Evolutionary conservation across 805 yeast genomes (phyloP).

Genomic region (Ogataea degrootiae): DNA sequence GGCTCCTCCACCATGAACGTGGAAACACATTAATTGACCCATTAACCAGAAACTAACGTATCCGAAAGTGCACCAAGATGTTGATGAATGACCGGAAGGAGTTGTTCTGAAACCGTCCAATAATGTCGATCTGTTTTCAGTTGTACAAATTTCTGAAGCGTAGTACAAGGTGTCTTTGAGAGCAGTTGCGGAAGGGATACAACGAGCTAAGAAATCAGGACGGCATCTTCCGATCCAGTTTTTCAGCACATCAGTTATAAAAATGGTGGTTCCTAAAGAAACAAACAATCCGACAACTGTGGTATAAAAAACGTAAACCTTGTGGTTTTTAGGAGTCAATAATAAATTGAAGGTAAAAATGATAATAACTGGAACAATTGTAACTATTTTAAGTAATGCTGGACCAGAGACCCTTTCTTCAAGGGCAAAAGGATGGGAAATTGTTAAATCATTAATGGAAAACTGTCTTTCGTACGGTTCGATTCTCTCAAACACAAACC

Average conservation of each 20-base stretch:
- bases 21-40: constrained; percentile 51
- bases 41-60: constrained; percentile 60
- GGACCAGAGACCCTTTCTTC: constrained; percentile 62
- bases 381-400: constrained; percentile 51
- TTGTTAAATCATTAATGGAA: constrained; percentile 64
- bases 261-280: constrained; percentile 53
- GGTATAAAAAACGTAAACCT: constrained; percentile 54
- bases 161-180: constrained; percentile 48
- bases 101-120: constrained; percentile 77
- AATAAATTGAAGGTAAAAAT: constrained; percentile 30
- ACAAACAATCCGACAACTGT: constrained; percentile 64
- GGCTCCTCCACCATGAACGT: constrained; percentile 40
- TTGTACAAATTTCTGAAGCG: constrained; percentile 65
- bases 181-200: constrained; percentile 60
- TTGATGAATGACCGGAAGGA: constrained; percentile 77
- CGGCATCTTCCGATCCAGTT: constrained; percentile 85
- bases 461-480: constrained; percentile 79
- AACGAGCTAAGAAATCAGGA: constrained; percentile 88
- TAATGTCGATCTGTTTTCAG: constrained; percentile 37
- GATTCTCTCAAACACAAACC: constrained; percentile 23
- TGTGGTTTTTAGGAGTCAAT: constrained; percentile 47
- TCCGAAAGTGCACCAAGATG: constrained; percentile 64
- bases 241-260: constrained; percentile 70
- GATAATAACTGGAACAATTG: constrained; percentile 42
- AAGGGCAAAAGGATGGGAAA: constrained; percentile 77